Conservation (phyloP, 1,284 basidiomycete species). For the Leccinum subrobustum region DNA sequence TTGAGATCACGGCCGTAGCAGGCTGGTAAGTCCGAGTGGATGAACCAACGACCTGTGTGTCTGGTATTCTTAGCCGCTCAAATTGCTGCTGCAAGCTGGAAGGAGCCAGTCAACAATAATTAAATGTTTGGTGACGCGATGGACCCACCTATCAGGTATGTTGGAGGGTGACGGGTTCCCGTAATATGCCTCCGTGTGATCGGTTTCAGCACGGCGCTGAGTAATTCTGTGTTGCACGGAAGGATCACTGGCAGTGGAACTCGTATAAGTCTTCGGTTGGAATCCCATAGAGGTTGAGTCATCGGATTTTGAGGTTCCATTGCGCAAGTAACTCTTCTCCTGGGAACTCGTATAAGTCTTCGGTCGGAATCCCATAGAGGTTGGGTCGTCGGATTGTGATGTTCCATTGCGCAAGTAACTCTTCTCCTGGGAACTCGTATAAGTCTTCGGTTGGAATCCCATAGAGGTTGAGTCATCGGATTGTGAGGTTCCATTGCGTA, state of each 20-base stretch:
- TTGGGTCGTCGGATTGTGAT: too few relatives aligned
- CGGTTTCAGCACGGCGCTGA: conserved; percentile 32
- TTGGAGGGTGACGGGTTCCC: conserved; percentile 16
- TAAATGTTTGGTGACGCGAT: background rate
- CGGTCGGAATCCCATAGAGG: too few relatives aligned
- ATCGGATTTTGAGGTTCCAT: conserved; percentile 20
- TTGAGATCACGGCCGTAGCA: conserved; percentile 7
- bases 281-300: conserved; percentile 6
- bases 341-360: too few relatives aligned
- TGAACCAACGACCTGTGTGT: conserved; percentile 1
- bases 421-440: conserved; percentile 1
- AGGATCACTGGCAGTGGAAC: conserved; percentile 26
- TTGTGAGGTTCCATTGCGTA: too few relatives aligned
- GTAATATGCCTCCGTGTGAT: conserved; percentile 33
- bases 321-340: conserved; percentile 16
- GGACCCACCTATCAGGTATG: conserved; percentile 26
- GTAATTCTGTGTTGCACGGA: conserved; percentile 31
- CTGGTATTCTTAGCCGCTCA: conserved; percentile 14
- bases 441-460: too few relatives aligned
- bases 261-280: conserved; percentile 16
- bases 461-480: too few relatives aligned
- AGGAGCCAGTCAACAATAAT: conserved; percentile 12
- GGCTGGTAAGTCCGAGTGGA: conserved; percentile 24
- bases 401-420: too few relatives aligned
- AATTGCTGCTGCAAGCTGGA: conserved; percentile 14